Evolutionary conservation across 148 eudicot genomes (phyloP), one percentile per base, ranked within the genome.

Genomic region (Heliosperma pusillum): DNA sequence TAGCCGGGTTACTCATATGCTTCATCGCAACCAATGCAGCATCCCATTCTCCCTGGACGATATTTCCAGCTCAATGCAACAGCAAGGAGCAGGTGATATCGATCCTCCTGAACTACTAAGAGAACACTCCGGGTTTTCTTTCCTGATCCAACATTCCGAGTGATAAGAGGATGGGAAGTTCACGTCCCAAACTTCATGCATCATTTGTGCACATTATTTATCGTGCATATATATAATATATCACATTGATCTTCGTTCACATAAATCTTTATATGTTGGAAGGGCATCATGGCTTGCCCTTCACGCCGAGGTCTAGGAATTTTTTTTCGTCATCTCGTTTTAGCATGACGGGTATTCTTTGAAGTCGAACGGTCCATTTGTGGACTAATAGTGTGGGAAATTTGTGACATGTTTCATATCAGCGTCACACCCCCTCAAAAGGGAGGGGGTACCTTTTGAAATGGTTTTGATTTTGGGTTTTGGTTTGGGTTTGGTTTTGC

Each of bases 1-100:
- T 56, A 9, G 47, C 3, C 6, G 19, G 15, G 10, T 61, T 21
- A 50, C 70, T 45, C 27, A 45, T 64, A 12, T 33, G 15, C 36
- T 52, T 69, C 40, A 12, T 27, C 66, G 42, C 56, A 50, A 71
- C 26, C 56, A 61, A 72, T 88, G 86, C 91, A 95, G 99, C 85
- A 90, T 95, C 44, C 97, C 99, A 2, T 95, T 95, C 85, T 86
- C 96, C 45, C 89, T 92, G 81, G 99, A 95, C 61, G 99, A 95
- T 72, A 87, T 95, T 50, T 90, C 99, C 74, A 90, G 93, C 80
- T 84, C 99, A 8, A 84, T 88, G 90, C 86, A 87, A 77, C 86
- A 86, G 78, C 75, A 88, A 30, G 97, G 91, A 50, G 80, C 93
- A 65, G 88, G 86, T 12, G 91, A 92, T 66, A 80, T 96, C 63